Evolutionary conservation across 2,329 filamentous ascomycete species (phyloP).

Genomic region (Alternaria triticimaculans): DNA sequence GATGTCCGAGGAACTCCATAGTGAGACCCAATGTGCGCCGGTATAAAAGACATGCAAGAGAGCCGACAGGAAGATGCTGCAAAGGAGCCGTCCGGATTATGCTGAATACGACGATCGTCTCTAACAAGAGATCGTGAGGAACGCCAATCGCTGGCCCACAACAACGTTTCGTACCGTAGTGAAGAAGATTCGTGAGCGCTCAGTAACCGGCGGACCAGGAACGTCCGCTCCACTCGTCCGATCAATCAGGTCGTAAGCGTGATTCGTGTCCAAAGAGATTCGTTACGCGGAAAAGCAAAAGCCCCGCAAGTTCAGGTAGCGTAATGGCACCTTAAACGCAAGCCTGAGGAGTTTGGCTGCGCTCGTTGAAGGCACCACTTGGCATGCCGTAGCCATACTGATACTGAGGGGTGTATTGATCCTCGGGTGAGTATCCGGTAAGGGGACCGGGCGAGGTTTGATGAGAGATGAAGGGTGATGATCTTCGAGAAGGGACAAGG

Average conservation of each 20-base stretch:
- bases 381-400: slow-evolving; percentile 51
- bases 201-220: slow-evolving; percentile 22
- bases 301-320: slow-evolving; percentile 13
- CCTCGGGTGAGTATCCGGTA: slow-evolving; percentile 49
- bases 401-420: slow-evolving; percentile 51
- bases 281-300: slow-evolving; percentile 30
- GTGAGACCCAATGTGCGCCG: slow-evolving; percentile 31
- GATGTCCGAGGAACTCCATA: slow-evolving; percentile 30
- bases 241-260: slow-evolving; percentile 43
- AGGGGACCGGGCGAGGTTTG: slow-evolving; percentile 53
- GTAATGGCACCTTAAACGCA: slow-evolving; percentile 36
- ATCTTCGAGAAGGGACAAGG: slow-evolving; percentile 30
- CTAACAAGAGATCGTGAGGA: slow-evolving; percentile 21
- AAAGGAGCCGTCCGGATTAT: slow-evolving; percentile 37
- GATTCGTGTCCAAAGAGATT: slow-evolving; percentile 47
- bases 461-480: slow-evolving; percentile 47
- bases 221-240: slow-evolving; percentile 47
- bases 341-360: slow-evolving; percentile 53
- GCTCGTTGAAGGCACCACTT: slow-evolving; percentile 54
- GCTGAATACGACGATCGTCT: slow-evolving; percentile 30
- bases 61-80: slow-evolving; percentile 43
- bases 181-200: slow-evolving; percentile 46
- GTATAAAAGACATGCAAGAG: slow-evolving; percentile 40
- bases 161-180: slow-evolving; percentile 38
- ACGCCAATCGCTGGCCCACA: slow-evolving; percentile 30